Evolutionary conservation across 768 basidiomycete species (phyloP).

Genomic region (Pholiota molesta): DNA sequence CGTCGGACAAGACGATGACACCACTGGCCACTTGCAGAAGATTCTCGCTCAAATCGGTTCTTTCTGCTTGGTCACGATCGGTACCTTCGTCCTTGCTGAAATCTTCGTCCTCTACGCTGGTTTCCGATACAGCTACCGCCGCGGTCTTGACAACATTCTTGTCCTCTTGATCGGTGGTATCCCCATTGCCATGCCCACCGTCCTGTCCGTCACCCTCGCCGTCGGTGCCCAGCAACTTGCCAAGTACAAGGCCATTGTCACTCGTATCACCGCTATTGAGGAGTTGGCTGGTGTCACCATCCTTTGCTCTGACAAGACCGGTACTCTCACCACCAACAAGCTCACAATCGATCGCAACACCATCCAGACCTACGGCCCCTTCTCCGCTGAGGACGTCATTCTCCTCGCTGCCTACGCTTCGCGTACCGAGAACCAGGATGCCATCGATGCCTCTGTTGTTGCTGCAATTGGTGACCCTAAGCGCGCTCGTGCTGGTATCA

Average conservation of each 20-base stretch:
- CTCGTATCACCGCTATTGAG: slow-evolving; percentile 99
- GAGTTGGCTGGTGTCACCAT: slow-evolving; percentile 98
- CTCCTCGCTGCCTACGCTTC: slow-evolving; percentile 95
- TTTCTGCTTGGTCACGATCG: slow-evolving; percentile 96
- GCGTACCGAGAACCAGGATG: slow-evolving; percentile 98
- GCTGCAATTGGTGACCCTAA: slow-evolving; percentile 70
- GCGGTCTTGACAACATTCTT: slow-evolving; percentile 95
- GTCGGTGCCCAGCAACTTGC: slow-evolving; percentile 99
- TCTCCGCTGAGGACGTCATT: slow-evolving; percentile 88
- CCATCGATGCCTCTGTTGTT: slow-evolving; percentile 90
- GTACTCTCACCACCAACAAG: slow-evolving; percentile 98
- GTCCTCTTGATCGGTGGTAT: slow-evolving; percentile 99
- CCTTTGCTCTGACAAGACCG: slow-evolving; percentile 98
- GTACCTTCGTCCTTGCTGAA: slow-evolving; percentile 93
- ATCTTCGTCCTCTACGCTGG: slow-evolving; percentile 93
- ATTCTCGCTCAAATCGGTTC: slow-evolving; percentile 97
- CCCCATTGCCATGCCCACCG: slow-evolving; percentile 99
- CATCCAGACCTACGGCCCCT: slow-evolving; percentile 88
- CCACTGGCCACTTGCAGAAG: slow-evolving; percentile 97
- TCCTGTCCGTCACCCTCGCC: slow-evolving; percentile 96
- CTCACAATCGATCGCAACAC: slow-evolving; percentile 95
- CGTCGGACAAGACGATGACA: slow-evolving; percentile 97
- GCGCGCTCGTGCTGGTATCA: slow-evolving; percentile 89
- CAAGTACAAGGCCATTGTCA: slow-evolving; percentile 99
- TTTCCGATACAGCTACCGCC: slow-evolving; percentile 89